Evolutionary conservation across 78 protist genomes (phyloP), one percentile per base, ranked within the genome.

Genomic region (Dictyostelium capitatum): DNA sequence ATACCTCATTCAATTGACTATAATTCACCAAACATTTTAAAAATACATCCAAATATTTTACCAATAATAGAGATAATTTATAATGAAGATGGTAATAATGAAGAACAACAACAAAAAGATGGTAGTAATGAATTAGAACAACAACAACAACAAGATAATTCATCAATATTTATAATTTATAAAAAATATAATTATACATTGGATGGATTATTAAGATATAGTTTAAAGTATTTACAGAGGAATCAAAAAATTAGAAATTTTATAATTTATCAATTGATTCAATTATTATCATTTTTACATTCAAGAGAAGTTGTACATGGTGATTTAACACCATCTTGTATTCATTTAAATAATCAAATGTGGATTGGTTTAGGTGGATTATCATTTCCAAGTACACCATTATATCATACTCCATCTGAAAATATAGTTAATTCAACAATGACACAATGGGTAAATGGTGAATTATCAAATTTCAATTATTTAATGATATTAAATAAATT

Each of bases 381-480:
- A 17, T 56, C 82, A 59, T 90, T 81, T 41, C 82, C 95, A 30
- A 17, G 28, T 14, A 12, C 67, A 30, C 78, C 82, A 6, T 15
- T 77, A 41, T 79, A 78, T 50, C 73, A 79, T 41, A 14, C 6
- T 30, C 83, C 81, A 8, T 10, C 80, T 48, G 50, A 32, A 9
- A 54, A 48, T 37, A 47, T 17, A 37, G n/a, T 78, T 12, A 79
- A 80, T 9, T 23, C 41, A 1, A 32, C 89, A 15, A 46, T 73
- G 28, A 53, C n/a, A 11, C 73, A 30, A 23, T 95, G 98, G 98
- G 17, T 78, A 0, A 20, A 25, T 46, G 97, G 95, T 30, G 69
- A 41, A 6, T 28, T 97, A 5, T 56, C 89, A 32, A 97, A 95
- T 82, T 96, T 64, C 82, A 84, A 92, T 20, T 97, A 97, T 53